Evolutionary conservation across 495 filamentous ascomycete species (phyloP), one percentile per base, ranked within the genome.

Genomic region (Neurospora tetraspora): DNA sequence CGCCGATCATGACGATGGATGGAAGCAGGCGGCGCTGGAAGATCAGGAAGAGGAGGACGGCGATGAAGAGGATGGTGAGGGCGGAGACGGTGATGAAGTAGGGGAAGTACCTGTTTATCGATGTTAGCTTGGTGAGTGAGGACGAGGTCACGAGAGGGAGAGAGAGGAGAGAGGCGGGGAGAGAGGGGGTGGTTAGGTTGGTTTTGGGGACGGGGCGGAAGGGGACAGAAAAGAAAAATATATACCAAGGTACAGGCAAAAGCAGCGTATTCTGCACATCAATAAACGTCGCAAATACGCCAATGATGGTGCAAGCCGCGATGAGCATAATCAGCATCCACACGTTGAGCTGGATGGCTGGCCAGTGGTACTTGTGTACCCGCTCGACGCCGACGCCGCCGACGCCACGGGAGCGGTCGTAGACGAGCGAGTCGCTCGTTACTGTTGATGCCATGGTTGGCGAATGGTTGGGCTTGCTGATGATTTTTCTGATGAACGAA

Each of bases 241-340:
- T 89, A 74, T 82, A 98, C 96, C 96, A 99, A 76, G 96, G 96
- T 61, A 91, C 88, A 16, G 88, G 86, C 27, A 96, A 81, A 38
- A 86, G 74, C 71, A 98, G 83, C 69, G 89, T 87, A 65, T 89
- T 80, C 80, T 98, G 96, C 23, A 96, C 89, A 20, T 86, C 79
- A 79, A 97, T 91, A 76, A 99, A 97, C 75, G 89, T 90, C 8
- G 91, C 86, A 78, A 94, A 94, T n/a, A 97, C 88, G 12, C 95
- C 96, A 34, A 98, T 87, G 68, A 94, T 92, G 71, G 90, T 90
- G 72, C 91, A 88, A 1, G 91, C 90, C 7, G 91, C 89, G 1
- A 91, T 88, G 1, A 98, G 85, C 84, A 98, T 94, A 76, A 96
- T 86, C 74, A 98, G 86, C 75, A 96, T 90, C 92, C 96, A 97